phyloP scores from a whole-genome alignment of 192 early-diverging fungal genomes.

The Diversispora epigaea region DNA sequence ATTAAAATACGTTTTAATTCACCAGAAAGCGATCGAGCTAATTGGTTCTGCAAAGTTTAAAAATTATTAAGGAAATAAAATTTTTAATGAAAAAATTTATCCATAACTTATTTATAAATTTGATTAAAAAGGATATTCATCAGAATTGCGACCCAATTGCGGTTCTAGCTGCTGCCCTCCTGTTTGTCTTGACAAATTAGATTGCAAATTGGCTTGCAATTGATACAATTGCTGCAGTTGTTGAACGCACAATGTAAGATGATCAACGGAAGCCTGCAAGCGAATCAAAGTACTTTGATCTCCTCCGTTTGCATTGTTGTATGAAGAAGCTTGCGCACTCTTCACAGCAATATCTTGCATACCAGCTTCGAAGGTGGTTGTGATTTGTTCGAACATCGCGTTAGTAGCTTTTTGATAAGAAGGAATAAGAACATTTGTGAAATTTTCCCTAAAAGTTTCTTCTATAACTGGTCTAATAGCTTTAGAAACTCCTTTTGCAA shows the following conservation, averaged over 20 bases:
- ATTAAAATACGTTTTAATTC: conserved; percentile 33
- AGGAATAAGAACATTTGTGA: conserved; percentile 44
- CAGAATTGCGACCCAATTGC: neutral
- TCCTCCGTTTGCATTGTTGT: neutral
- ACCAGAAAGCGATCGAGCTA: conserved; percentile 31
- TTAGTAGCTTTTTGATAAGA: conserved; percentile 50
- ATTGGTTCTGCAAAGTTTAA: conserved; percentile 22
- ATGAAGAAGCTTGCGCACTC: conserved; percentile 31
- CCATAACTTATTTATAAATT: neutral
- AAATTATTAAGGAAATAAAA: neutral
- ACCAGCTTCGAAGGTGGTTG: conserved; percentile 43
- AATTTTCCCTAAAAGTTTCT: conserved; percentile 47
- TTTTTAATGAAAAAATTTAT: neutral
- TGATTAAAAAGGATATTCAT: conserved; percentile 26
- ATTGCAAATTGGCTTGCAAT: conserved; percentile 16
- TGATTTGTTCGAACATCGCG: conserved; percentile 51
- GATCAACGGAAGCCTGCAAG: conserved; percentile 36
- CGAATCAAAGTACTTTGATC: conserved; percentile 26
- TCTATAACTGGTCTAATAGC: conserved; percentile 45
- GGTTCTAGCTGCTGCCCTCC: neutral
- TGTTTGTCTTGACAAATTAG: conserved; percentile 12
- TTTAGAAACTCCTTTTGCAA: conserved; percentile 41
- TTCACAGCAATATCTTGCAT: conserved; percentile 26
- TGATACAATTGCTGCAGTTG: conserved; percentile 20
- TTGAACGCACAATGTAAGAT: conserved; percentile 14